Evolutionary conservation across 495 filamentous ascomycete species (phyloP), one percentile per base, ranked within the genome.

Genomic region (Penicillium ucsense): DNA sequence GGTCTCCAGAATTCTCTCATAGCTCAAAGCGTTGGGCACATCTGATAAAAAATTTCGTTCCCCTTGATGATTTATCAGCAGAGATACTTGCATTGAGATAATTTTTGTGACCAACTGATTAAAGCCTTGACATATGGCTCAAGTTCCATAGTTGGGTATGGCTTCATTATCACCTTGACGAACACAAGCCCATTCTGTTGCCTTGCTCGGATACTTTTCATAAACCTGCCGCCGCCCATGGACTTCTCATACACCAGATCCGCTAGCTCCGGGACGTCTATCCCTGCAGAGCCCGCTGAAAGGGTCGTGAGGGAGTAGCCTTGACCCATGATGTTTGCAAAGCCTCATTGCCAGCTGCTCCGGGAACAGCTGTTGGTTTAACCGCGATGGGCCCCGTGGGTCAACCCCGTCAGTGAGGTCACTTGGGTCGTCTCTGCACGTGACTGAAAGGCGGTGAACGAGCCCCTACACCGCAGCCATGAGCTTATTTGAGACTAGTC

Each of bases 131-230:
- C 81, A 63, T 94, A 91, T 53, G 79, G 72, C 49, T 83, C 83
- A 52, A 96, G 72, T 41, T 85, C 76, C 75, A 94, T 79, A 46
- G 79, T 77, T 8, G 81, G 67, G 53, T 77, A 94, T 9, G 91
- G 89, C 62, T 97, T 99, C 70, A 95, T 84, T 46, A 94, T 84
- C 9, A 95, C 83, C 69, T 96, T 97, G 58, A 89, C 88, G 45
- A 96, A 82, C 20, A 92, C 89, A 11, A 94, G 70, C 41, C 94
- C 92, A 75, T 95, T 85, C 41, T 82, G 82, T 61, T 94, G 85
- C 41, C 89, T 75, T 11, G 94, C 94, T 49, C 90, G 80, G 52
- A 97, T 89, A 53, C 85, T 91, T 67, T 97, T 97, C 82, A 97
- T 91, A 60, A 99, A 96, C 31, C 92, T 80, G n/a, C 88, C 89